Percentiles rank a stretch among this genome's conserved stretches.
These are phyloP conservation scores for Malassezia slooffiae DNA, from an alignment of 1,284 basidiomycete genomes.

Conservation along the genomic window DNA sequence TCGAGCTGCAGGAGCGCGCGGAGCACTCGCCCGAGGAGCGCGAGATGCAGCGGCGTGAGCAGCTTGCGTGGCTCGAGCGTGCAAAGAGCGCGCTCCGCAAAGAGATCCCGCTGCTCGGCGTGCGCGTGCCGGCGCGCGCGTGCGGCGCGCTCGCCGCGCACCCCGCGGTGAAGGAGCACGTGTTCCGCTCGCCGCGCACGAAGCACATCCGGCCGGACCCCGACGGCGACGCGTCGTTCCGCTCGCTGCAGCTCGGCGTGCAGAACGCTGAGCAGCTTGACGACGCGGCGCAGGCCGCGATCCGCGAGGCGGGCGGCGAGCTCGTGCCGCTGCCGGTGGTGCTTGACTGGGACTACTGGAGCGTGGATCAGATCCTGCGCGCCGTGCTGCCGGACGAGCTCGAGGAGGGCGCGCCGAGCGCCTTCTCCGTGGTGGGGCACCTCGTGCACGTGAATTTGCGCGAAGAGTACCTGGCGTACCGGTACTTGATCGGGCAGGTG, in stretches of 20 bases:
- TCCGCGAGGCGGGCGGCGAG: slow-evolving; percentile 1
- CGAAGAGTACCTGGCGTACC: slow-evolving; percentile 81
- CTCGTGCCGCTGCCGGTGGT: slow-evolving; percentile 9
- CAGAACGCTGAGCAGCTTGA: too few species aligned
- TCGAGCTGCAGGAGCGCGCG: slow-evolving; percentile 11
- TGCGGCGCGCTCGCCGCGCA: slow-evolving; percentile 5
- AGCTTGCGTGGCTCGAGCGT: slow-evolving; percentile 5
- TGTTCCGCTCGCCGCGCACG: slow-evolving; percentile 10
- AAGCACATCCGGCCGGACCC: slow-evolving; percentile 14
- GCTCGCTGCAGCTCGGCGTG: slow-evolving; percentile 11
- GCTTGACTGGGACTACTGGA: slow-evolving; percentile 14
- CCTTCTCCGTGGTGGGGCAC: slow-evolving; percentile 81
- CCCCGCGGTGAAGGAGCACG: slow-evolving; percentile 4
- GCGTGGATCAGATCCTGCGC: slow-evolving; percentile 16
- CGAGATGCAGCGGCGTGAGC: slow-evolving; percentile 3
- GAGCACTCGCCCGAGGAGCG: background rate
- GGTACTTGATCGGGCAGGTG: slow-evolving; percentile 77
- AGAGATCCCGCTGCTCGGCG: slow-evolving; percentile 9
- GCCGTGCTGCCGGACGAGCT: slow-evolving; percentile 11
- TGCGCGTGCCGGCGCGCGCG: slow-evolving; percentile 5
- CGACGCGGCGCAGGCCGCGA: background rate
- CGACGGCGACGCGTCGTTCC: slow-evolving; percentile 3
- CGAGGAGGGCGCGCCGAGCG: slow-evolving; percentile 60
- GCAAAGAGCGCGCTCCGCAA: slow-evolving; percentile 6
- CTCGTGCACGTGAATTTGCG: slow-evolving; percentile 82